These are phyloP conservation scores for Colletotrichum lupini DNA, from an alignment of 2,329 filamentous ascomycete genomes.

Conservation along the genomic window DNA sequence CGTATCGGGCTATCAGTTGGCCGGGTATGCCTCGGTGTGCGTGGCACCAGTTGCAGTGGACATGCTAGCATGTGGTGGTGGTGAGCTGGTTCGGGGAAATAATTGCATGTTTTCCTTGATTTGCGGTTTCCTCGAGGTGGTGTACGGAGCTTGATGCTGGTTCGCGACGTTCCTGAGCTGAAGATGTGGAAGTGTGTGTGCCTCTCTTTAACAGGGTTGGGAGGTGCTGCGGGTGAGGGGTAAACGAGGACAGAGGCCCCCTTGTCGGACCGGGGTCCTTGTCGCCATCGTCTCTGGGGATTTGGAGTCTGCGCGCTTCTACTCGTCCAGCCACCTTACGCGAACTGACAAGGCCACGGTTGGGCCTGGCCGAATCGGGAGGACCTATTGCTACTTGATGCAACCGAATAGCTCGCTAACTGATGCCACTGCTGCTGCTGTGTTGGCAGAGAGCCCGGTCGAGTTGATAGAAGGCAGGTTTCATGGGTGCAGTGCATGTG, in stretches of 20 bases:
- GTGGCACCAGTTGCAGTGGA: constrained; percentile 10
- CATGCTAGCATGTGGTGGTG: not conserved
- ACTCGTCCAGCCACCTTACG: constrained; percentile 35
- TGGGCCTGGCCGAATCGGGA: not conserved
- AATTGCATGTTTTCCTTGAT: constrained; percentile 12
- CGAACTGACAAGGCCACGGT: constrained; percentile 20
- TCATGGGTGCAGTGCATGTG: constrained; percentile 20
- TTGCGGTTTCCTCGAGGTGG: constrained; percentile 7
- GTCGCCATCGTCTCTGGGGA: constrained; percentile 10
- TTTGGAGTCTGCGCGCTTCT: constrained; percentile 29
- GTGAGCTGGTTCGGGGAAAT: constrained; percentile 22
- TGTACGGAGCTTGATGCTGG: constrained; percentile 25
- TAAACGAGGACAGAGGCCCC: not conserved
- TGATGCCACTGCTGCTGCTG: constrained; percentile 3
- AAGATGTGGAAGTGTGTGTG: not conserved
- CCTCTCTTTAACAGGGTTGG: not conserved
- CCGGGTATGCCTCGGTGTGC: not conserved
- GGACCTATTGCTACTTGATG: not conserved
- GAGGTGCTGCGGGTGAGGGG: constrained; percentile 9
- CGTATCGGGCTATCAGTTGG: constrained; percentile 3
- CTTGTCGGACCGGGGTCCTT: constrained; percentile 2
- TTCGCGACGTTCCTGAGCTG: constrained; percentile 35
- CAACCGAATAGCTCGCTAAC: constrained; percentile 15
- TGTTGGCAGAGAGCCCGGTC: constrained; percentile 13
- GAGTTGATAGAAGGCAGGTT: constrained; percentile 5